Conservation (phyloP, 495 filamentous ascomycete genomes). For the Aspergillus sparsus region DNA sequence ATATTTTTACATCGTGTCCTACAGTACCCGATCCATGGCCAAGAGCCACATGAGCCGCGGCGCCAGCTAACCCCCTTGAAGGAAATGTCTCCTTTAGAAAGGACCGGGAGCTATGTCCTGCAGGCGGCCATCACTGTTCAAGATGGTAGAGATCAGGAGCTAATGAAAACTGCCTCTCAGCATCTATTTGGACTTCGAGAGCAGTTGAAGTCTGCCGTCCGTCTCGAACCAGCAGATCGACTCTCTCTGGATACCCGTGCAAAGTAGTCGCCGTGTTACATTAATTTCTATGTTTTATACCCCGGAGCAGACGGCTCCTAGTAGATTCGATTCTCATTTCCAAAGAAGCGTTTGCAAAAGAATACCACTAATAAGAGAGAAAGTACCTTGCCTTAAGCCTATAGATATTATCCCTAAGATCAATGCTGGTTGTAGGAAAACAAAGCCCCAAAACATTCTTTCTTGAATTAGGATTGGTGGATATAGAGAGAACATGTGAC, state of each 20-base stretch:
- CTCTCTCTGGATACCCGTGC: constrained; percentile 67
- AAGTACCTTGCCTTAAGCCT: neutral
- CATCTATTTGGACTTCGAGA: constrained; percentile 63
- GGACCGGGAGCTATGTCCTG: constrained; percentile 52
- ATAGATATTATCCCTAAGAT: too few relatives aligned
- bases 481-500: constrained; percentile 42
- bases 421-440: too few relatives aligned
- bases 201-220: constrained; percentile 63
- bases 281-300: constrained; percentile 24
- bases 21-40: constrained; percentile 35
- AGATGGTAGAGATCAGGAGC: constrained; percentile 53
- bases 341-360: neutral
- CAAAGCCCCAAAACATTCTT: too few relatives aligned
- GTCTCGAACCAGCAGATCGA: constrained; percentile 63
- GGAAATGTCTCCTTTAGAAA: constrained; percentile 44
- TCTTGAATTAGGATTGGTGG: neutral
- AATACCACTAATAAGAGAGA: constrained; percentile 2
- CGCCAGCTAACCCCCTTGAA: constrained; percentile 37
- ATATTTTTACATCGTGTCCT: constrained; percentile 51
- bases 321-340: constrained; percentile 15
- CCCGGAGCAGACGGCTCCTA: constrained; percentile 22
- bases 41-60: constrained; percentile 32
- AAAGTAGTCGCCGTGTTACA: constrained; percentile 32
- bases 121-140: constrained; percentile 51
- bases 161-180: constrained; percentile 56